Evolutionary conservation across 192 early-diverging fungal species (phyloP), one percentile per base, ranked within the genome.

Genomic region (Entomortierella chlamydospora): DNA sequence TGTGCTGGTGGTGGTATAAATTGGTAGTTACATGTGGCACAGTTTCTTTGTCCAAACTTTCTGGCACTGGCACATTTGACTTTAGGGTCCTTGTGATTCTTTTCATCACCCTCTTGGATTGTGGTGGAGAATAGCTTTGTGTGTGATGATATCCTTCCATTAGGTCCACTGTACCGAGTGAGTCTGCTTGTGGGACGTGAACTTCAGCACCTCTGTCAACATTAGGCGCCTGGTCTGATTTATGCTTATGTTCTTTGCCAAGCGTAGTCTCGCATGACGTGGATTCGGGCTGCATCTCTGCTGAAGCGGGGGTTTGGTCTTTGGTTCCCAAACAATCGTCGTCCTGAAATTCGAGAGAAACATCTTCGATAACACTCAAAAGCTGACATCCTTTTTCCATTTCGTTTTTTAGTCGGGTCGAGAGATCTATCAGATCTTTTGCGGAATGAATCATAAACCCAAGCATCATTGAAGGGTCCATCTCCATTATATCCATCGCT

Each of bases 381-480:
- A 79, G 57, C 0, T 67, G 62, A 23, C 70, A 70, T 12, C 61
- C 45, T 25, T 49, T 17, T 20, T 79, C 67, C 74, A 79, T 79
- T 12, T 65, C 61, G 49, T 29, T 49, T 29, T 70, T 66, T 33
- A 76, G 41, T 69, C 80, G 61, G 12, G 23, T 28, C 6, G 50
- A 45, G n/a, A 82, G 47, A 33, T 82, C 54, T 20, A 50, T 29
- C 43, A 83, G 56, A 34, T 83, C 82, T 8, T 63, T 47, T 31
- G n/a, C 22, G 0, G 68, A 81, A 20, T 55, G 71, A 54, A 73
- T 81, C 29, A 83, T 57, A 43, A 83, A 83, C 13, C 76, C 82
- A n/a, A 83, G 64, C 65, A 83, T 58, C 82, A 83, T 83, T 0
- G 82, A 83, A 2, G 82, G 82, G 37, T 83, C 82, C 67, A 83